Conservation (phyloP, 768 basidiomycete species). For the Pisolithus marmoratus region DNA sequence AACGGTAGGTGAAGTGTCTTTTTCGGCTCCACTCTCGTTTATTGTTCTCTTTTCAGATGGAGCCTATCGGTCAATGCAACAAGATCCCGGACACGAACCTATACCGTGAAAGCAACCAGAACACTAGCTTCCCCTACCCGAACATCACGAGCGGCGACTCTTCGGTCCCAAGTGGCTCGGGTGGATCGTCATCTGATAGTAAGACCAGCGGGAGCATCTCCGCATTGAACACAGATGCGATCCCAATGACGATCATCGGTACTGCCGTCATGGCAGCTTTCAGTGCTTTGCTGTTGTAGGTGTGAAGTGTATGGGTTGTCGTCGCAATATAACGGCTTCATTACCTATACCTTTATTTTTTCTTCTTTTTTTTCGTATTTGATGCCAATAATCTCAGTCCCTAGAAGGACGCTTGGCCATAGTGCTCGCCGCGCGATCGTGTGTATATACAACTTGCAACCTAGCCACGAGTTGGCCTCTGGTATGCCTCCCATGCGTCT, state of each 20-base stretch:
- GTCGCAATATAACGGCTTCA: too few relatives aligned
- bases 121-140: constrained; percentile 56
- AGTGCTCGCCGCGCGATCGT: too few relatives aligned
- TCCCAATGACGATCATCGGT: constrained; percentile 9
- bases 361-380: not conserved
- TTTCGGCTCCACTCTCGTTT: not conserved
- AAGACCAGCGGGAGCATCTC: constrained; percentile 1
- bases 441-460: too few relatives aligned
- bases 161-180: constrained; percentile 8
- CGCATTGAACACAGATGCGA: constrained; percentile 8
- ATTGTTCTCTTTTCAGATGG: constrained; percentile 36
- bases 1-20: constrained; percentile 37
- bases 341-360: not conserved
- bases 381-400: not conserved
- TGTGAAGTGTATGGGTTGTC: not conserved
- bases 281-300: constrained; percentile 10
- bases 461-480: too few relatives aligned
- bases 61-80: constrained; percentile 76
- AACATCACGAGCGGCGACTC: constrained; percentile 26
- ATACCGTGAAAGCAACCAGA: constrained; percentile 80
- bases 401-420: too few relatives aligned
- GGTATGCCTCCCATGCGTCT: too few relatives aligned
- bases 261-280: constrained; percentile 11
- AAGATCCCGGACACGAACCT: constrained; percentile 58
- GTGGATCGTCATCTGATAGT: not conserved